A percentile compares a stretch with the other conserved stretches of the same genome.
These are phyloP conservation scores for Bacidia gigantensis DNA, from an alignment of 495 filamentous ascomycete species.

Conservation along the genomic window DNA sequence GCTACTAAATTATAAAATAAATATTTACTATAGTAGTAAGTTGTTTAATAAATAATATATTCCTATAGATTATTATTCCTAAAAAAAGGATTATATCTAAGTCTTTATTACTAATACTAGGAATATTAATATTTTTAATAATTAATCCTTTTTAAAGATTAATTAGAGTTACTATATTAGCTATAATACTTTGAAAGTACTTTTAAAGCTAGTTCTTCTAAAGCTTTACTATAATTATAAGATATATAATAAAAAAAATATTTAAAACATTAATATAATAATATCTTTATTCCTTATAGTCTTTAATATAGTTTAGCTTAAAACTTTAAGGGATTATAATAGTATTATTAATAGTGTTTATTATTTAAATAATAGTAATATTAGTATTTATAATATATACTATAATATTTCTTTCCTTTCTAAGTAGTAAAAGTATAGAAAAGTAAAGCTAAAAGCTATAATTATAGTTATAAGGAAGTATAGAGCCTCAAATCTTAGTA, in stretches of 20 bases:
- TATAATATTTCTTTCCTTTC: background rate
- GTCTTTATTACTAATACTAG: no score
- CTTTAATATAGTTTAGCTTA: background rate
- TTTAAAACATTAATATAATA: background rate
- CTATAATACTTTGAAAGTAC: no score
- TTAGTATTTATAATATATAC: background rate
- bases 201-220: background rate
- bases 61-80: background rate
- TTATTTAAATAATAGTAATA: background rate
- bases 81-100: background rate
- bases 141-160: no score
- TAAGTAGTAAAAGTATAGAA: background rate
- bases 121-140: no score
- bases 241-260: background rate
- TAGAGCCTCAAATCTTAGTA: background rate
- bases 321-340: background rate
- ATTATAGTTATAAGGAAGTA: background rate
- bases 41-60: background rate
- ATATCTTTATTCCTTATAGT: background rate
- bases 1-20: background rate
- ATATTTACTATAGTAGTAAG: background rate
- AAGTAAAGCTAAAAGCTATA: background rate
- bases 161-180: no score
- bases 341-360: background rate
- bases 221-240: background rate